Evolutionary conservation across 768 basidiomycete genomes (phyloP), one percentile per base, ranked within the genome.

Genomic region (Tylopilus intermedius): DNA sequence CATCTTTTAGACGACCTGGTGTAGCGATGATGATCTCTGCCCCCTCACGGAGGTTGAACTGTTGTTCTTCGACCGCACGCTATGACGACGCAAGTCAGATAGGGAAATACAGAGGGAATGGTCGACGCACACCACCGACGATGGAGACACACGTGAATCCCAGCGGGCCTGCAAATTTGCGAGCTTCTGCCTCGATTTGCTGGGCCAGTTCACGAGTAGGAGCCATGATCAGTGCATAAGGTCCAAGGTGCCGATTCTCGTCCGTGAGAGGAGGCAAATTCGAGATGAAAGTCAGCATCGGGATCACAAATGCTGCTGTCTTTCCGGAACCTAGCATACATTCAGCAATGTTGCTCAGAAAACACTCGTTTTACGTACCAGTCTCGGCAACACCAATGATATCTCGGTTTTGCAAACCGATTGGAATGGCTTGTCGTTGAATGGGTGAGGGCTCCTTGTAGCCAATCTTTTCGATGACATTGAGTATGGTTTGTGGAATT

Each of bases 21-120:
- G 96, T 98, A 24, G 96, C 96, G 55, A 99, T 97, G 64, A 99
- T 89, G 56, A 99, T 98, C 63, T 99, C 94, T 0, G 95, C 96
- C 48, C 96, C 96, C 62, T 96, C 90, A n/a, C 94, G 88, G 50
- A 99, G 76, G 68, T 94, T 94, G 72, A 94, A 96, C 67, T 95
- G 92, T 67, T 99, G 96, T 67, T 98, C 96, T 72, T 98, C 95
- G 2, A 99, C 89, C 14, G 92, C 83, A 51, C 94, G 82, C 84
- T 91, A 48, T 57, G 2, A 50, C 49, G 30, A 15, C 18, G 40
- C 53, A 22, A 26, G 57, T 68, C 56, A 63, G 51, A 29, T 50
- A 46, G 21, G 29, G 22, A 50, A 43, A 15, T 7, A 10, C 49
- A 58, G 39, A 1, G 5, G 9, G 29, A 47, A 32, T 15, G 35